Base-by-base conservation (phyloP, 805 yeast species). In the Saccharomycopsis oosterbeekiorum region DNA sequence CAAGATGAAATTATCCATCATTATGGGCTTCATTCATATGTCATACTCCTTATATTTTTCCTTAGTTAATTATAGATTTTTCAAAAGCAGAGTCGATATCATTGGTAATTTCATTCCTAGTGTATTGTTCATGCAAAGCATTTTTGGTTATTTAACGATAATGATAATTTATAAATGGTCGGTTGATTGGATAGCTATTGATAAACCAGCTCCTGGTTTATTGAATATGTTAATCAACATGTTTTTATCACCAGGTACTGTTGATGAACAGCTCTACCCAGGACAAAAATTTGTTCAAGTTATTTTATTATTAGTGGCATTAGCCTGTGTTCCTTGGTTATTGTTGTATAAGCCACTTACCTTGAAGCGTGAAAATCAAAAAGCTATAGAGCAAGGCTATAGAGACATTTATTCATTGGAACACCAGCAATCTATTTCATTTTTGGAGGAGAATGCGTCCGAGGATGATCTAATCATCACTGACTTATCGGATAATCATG, bases 21-120 rank as follows among this genome's bases (percentile, higher is more conserved):
- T 94, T 67, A 87, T 94, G 92, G 99, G 99, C 3, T 93, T 86
- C 74, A 74, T 81, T 56, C 99, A 94, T 75, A 94, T 94, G 99
- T 76, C 92, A 12, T 94, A 93, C 75, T 89, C 97, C 3, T 86
- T 84, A 70, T 72, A 84, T 73, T 91, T 92, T 70, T 90, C 97
- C 21, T 80, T 88, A 65, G 92, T 88, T 60, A 94, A 94, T 73
- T 85, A 86, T 68, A 68, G 81, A 39, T 81, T 80, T 71, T 89
- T 84, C 78, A 76, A 84, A 53, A 85, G 91, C 43, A 72, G 73
- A 56, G 84, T 94, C 66, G 97, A 94, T 71, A 84, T 94, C 53
- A 74, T 88, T 68, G 98, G 98, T 63, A 94, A 93, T 75, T 94
- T 94, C 70, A 79, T 93, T 62, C 99, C 99, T 1, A 97, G 98